Evolutionary conservation across 106 monocot genomes (phyloP).

Genomic region (Dendrobium catenatum): DNA sequence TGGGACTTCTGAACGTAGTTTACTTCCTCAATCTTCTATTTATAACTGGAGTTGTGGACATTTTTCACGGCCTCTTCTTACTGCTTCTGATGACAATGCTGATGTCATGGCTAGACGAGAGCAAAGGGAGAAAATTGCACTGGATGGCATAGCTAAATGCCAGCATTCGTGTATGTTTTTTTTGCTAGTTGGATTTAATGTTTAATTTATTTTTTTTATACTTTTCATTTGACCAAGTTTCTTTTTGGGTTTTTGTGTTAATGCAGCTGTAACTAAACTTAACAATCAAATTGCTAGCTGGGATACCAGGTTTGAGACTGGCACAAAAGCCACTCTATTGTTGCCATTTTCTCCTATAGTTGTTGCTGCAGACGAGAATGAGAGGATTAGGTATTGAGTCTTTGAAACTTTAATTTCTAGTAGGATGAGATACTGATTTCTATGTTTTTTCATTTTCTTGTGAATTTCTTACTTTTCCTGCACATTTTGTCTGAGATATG

Average conservation of each 20-base stretch:
- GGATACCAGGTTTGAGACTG: slow-evolving; percentile 63
- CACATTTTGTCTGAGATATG: background rate
- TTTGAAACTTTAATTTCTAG: background rate
- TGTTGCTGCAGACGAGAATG: slow-evolving; percentile 95
- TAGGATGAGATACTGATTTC: background rate
- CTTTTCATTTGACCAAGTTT: background rate
- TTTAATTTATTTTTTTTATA: background rate
- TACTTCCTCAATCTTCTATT: slow-evolving; percentile 84
- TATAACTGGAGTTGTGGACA: slow-evolving; percentile 99
- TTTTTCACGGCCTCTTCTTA: slow-evolving; percentile 92
- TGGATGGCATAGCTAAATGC: slow-evolving; percentile 82
- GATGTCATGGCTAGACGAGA: slow-evolving; percentile 63
- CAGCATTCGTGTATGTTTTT: slow-evolving; percentile 75
- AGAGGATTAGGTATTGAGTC: slow-evolving; percentile 62
- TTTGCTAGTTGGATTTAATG: background rate
- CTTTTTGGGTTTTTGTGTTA: slow-evolving; percentile 10
- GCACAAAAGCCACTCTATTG: slow-evolving; percentile 63
- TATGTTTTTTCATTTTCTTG: background rate
- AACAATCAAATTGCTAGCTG: slow-evolving; percentile 86
- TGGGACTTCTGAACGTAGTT: slow-evolving; percentile 47
- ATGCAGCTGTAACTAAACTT: slow-evolving; percentile 69
- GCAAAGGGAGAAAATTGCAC: slow-evolving; percentile 58
- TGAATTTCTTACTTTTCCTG: background rate
- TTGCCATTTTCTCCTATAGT: slow-evolving; percentile 87
- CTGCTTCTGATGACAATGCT: slow-evolving; percentile 72